Evolutionary conservation across 1,139 yeast genomes (phyloP), one percentile per base, ranked within the genome.

Genomic region (Candida sanyaensis): DNA sequence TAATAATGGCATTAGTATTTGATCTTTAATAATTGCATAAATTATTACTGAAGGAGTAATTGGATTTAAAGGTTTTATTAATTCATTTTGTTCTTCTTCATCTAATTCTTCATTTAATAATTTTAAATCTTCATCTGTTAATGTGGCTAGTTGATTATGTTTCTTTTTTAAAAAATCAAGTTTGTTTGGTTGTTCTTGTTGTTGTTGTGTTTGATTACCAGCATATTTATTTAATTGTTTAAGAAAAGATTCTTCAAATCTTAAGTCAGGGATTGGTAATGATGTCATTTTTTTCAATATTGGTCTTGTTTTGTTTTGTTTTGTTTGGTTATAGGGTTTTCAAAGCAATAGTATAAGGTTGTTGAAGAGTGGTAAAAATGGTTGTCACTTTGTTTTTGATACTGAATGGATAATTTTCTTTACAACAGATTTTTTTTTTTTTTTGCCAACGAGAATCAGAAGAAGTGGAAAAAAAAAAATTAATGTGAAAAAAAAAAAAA

Each of bases 1-100:
- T 13, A 75, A 24, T 36, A 87, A 73, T 1, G 93, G 93, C 83
- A 86, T 78, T n/a, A 86, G 12, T 2, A 87, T 59, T 51, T 85
- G 86, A 58, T 86, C 92, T 52, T 79, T 79, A 8, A 84, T 43
- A 0, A 87, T 65, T 1, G 88, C 86, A 56, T 80, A 81, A 0
- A 73, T 55, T 6, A 84, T 78, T 0, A 79, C 68, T 1, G 64
- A 59, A 1, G 81, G 80, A 0, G 85, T 76, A 27, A 81, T 71
- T 12, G 67, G 65, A 8, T 64, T 62, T 13, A 68, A 56, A 8
- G 77, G 79, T 7, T 53, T 42, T 9, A 41, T 50, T n/a, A 49
- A 30, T 40, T 59, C 59, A 50, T 64, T 44, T 33, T 58, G 58
- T 49, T 62, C 68, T 39, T 60, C 59, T 23, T 49, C 50, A 37